Conservation (phyloP, 768 basidiomycete genomes). For the Cystofilobasidium bisporidii region DNA sequence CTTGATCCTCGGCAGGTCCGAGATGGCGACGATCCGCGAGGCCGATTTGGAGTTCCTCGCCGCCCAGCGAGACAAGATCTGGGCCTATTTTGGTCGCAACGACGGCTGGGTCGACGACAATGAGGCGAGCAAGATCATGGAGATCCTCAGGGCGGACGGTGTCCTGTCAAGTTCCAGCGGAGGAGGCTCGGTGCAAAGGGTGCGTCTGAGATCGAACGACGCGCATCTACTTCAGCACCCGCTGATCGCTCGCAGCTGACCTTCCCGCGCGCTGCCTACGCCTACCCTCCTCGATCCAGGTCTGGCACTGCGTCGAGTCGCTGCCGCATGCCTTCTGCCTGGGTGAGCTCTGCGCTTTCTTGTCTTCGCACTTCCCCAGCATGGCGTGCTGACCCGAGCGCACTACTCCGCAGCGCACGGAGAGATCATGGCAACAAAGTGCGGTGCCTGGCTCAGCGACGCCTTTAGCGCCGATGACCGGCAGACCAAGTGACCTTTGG, state of each 20-base stretch:
- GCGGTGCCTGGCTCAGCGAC: background rate
- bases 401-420: conserved; percentile 1
- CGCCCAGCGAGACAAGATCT: background rate
- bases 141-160: background rate
- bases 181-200: background rate
- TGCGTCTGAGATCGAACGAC: background rate
- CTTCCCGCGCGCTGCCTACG: too few species aligned
- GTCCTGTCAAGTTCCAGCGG: too few species aligned
- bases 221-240: too few species aligned
- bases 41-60: conserved; percentile 3
- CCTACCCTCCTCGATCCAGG: background rate
- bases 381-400: background rate
- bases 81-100: background rate
- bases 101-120: conserved; percentile 14
- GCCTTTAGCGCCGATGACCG: background rate
- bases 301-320: conserved; percentile 3
- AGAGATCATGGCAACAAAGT: background rate
- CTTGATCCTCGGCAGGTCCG: background rate
- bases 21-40: conserved; percentile 4
- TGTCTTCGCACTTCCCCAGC: background rate
- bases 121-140: background rate
- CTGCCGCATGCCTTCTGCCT: conserved; percentile 11
- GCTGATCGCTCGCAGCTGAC: too few species aligned
- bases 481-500: too few species aligned
- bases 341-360: background rate